Evolutionary conservation across 2,329 filamentous ascomycete genomes (phyloP), one percentile per base, ranked within the genome.

Genomic region (Colletotrichum cuscutae): DNA sequence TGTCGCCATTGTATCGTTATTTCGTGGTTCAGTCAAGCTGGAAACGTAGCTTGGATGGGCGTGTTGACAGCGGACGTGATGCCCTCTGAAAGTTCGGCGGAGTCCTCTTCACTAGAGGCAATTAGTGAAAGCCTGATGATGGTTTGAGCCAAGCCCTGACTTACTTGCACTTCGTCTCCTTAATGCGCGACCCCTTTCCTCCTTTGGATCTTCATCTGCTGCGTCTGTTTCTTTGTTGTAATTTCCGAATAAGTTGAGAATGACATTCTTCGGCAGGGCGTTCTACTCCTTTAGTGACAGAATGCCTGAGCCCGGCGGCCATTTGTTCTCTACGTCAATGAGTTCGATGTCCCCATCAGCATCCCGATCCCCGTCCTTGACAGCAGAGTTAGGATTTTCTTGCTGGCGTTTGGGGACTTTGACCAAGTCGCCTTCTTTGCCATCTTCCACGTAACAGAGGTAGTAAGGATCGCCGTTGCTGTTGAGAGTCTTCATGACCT

Each of bases 381-480:
- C 13, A 4, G 19, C 19, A 19, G 37, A 22, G 26, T 13, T 15
- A 32, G 28, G 13, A 11, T 35, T 35, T n/a, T n/a, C 8, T 35
- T 12, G 46, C 32, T 42, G 49, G 54, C 72, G 69, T 54, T 73
- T 73, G 13, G 86, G 86, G 2, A 88, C 83, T 61, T 84, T 81
- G 28, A 89, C 86, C 59, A 86, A 81, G 7, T 89, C 81, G 57
- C 90, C 85, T 77, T 91, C 91, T 76, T 89, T 84, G 42, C 90
- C 85, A 65, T 93, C 93, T 56, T 89, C 88, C n/a, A 97, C 92
- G 77, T 97, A 97, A 54, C 95, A 94, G 26, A 97, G 88, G 79
- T 93, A 95, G 79, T 95, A 95, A 2, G 95, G 94, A 61, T 95
- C 95, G 5, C 94, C 94, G 82, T 84, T 91, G 12, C 85, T 88